Conservation (phyloP, 495 filamentous ascomycete genomes). For the Lepraria neglecta region DNA sequence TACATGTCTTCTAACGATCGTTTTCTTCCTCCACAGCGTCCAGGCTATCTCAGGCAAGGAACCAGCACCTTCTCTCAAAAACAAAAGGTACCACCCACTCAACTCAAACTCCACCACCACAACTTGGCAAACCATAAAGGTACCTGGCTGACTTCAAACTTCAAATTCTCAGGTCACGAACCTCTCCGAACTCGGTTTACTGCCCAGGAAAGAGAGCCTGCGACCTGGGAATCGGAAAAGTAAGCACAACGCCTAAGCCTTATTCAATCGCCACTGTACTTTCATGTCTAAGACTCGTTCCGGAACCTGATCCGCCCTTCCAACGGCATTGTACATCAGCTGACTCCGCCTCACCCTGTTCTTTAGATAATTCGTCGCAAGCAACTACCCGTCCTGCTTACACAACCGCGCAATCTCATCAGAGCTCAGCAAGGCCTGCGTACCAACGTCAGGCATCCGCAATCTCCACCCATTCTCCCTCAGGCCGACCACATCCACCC, state of each 20-base stretch:
- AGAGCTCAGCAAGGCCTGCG: constrained; percentile 18
- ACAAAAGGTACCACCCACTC: constrained; percentile 15
- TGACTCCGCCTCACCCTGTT: constrained; percentile 33
- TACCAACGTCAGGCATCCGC: constrained; percentile 25
- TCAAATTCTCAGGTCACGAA: constrained; percentile 15
- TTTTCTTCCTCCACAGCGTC: constrained; percentile 22
- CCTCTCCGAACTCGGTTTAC: constrained; percentile 27
- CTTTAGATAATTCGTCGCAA: constrained; percentile 44
- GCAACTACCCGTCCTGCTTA: constrained; percentile 30
- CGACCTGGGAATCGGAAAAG: constrained; percentile 26
- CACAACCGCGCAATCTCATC: constrained; percentile 23
- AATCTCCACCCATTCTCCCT: constrained; percentile 26
- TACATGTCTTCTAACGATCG: constrained; percentile 27
- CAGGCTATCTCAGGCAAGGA: constrained; percentile 21
- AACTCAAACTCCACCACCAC: not conserved
- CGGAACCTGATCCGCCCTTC: not conserved
- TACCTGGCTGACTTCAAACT: too few relatives aligned
- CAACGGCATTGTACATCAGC: constrained; percentile 14
- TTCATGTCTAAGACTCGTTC: constrained; percentile 15
- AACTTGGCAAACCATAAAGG: not conserved
- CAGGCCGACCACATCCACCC: constrained; percentile 25
- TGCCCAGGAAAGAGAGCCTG: constrained; percentile 26
- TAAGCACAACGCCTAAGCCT: constrained; percentile 18
- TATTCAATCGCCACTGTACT: not conserved
- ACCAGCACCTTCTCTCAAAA: constrained; percentile 15